Percentiles rank a stretch among this genome's conserved stretches.
phyloP scores from a whole-genome alignment of 805 yeast genomes.

The Candida montana region DNA sequence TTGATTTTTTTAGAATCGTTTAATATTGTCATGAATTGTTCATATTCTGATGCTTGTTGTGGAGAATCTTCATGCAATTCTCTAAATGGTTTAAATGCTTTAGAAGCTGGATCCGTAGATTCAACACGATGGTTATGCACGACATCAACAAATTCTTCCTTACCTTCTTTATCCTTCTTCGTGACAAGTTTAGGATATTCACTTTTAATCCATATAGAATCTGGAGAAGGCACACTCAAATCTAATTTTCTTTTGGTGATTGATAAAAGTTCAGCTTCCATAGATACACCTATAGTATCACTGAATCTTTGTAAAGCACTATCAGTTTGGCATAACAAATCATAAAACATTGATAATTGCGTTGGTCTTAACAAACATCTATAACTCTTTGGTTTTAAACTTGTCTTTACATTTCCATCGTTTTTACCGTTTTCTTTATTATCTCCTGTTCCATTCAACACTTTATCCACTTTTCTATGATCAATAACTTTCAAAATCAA shows the following conservation, averaged over 20 bases:
- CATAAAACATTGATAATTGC: slow-evolving; percentile 76
- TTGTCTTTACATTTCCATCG: not conserved
- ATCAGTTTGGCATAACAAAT: slow-evolving; percentile 79
- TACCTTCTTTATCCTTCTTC: slow-evolving; percentile 24
- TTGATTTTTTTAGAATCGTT: slow-evolving; percentile 34
- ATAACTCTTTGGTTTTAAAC: slow-evolving; percentile 56
- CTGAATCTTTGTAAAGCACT: slow-evolving; percentile 61
- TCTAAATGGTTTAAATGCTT: slow-evolving; percentile 37
- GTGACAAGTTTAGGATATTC: slow-evolving; percentile 35
- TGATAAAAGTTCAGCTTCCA: slow-evolving; percentile 84
- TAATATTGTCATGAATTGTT: slow-evolving; percentile 78
- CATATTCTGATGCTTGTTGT: slow-evolving; percentile 81
- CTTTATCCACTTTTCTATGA: slow-evolving; percentile 44
- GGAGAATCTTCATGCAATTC: slow-evolving; percentile 62
- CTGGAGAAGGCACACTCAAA: slow-evolving; percentile 50
- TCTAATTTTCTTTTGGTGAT: slow-evolving; percentile 75
- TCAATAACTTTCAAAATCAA: slow-evolving; percentile 82
- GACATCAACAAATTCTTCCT: slow-evolving; percentile 8
- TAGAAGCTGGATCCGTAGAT: slow-evolving; percentile 30
- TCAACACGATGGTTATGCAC: slow-evolving; percentile 37
- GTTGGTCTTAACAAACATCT: slow-evolving; percentile 78
- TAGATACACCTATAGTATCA: slow-evolving; percentile 69
- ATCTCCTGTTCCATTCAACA: not conserved
- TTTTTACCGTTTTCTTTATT: not conserved
- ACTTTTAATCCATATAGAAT: slow-evolving; percentile 4